A percentile compares a stretch with the other conserved stretches of the same genome.
These are phyloP conservation scores for Suillus hirtellus DNA, from an alignment of 768 basidiomycete species.

Conservation along the genomic window DNA sequence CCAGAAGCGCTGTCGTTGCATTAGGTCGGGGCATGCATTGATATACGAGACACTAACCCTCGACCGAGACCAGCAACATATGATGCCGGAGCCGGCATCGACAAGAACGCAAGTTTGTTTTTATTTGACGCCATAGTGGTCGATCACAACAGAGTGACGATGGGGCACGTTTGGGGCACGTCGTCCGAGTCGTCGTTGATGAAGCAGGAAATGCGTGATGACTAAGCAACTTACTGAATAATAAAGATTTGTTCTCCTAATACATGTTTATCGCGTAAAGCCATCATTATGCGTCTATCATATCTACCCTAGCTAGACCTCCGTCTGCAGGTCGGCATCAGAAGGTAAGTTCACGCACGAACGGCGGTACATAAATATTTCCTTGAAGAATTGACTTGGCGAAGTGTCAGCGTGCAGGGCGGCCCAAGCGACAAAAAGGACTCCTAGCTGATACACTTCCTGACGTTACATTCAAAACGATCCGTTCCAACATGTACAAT, in stretches of 20 bases:
- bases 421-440: neutral
- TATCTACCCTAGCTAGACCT: neutral
- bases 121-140: slow-evolving; percentile 49
- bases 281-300: neutral
- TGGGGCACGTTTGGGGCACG: neutral
- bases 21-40: slow-evolving; percentile 8
- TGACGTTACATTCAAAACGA: neutral
- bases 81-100: slow-evolving; percentile 92
- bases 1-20: slow-evolving; percentile 74
- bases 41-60: slow-evolving; percentile 56
- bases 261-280: neutral
- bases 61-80: slow-evolving; percentile 99
- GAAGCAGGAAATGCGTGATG: slow-evolving; percentile 4
- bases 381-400: neutral
- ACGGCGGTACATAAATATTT: neutral
- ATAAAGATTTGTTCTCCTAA: neutral
- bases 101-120: slow-evolving; percentile 85
- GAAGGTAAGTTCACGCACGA: neutral
- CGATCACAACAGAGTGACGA: neutral
- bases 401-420: neutral
- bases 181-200: neutral
- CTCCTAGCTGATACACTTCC: neutral
- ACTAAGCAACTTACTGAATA: neutral
- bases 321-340: neutral
- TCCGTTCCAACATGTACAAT: neutral